Percentiles rank a stretch among this genome's conserved stretches.
These are phyloP conservation scores for Oxyria digyna DNA, from an alignment of 148 eudicot species.

Conservation along the genomic window DNA sequence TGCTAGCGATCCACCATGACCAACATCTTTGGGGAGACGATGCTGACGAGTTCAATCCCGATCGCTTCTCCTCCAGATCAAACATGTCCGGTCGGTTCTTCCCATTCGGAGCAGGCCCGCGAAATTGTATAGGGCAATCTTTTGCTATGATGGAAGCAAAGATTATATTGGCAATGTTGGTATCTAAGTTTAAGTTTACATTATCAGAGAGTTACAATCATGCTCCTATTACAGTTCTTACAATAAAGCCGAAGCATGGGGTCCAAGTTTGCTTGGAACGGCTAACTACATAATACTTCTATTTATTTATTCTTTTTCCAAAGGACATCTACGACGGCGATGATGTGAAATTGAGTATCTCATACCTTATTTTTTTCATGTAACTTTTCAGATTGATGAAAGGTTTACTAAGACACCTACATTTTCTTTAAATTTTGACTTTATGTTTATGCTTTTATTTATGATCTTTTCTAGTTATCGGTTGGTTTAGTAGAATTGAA, in stretches of 20 bases:
- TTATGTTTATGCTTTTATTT: no score
- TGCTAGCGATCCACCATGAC: slow-evolving; percentile 72
- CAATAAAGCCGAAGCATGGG: slow-evolving; percentile 85
- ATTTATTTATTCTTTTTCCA: background rate
- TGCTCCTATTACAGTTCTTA: slow-evolving; percentile 72
- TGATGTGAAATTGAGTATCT: background rate
- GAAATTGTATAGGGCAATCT: slow-evolving; percentile 26
- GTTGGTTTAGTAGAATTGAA: no score
- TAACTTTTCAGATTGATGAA: no score
- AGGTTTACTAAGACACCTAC: no score
- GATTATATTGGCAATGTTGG: slow-evolving; percentile 55
- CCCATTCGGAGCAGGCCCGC: slow-evolving; percentile 42
- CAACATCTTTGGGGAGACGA: slow-evolving; percentile 24
- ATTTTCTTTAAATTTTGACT: no score
- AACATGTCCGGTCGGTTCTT: slow-evolving; percentile 50
- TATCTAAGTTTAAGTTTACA: slow-evolving; percentile 43
- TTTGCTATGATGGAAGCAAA: slow-evolving; percentile 28
- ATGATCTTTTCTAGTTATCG: no score
- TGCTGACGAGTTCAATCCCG: slow-evolving; percentile 24
- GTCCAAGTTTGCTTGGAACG: slow-evolving; percentile 67
- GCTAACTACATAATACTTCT: slow-evolving; percentile 13
- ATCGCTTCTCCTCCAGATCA: slow-evolving; percentile 18
- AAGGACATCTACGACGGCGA: background rate
- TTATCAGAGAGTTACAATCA: slow-evolving; percentile 69
- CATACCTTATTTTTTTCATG: no score